phyloP scores from a whole-genome alignment of 2,329 filamentous ascomycete genomes.

The Lachnellula subtilissima region DNA sequence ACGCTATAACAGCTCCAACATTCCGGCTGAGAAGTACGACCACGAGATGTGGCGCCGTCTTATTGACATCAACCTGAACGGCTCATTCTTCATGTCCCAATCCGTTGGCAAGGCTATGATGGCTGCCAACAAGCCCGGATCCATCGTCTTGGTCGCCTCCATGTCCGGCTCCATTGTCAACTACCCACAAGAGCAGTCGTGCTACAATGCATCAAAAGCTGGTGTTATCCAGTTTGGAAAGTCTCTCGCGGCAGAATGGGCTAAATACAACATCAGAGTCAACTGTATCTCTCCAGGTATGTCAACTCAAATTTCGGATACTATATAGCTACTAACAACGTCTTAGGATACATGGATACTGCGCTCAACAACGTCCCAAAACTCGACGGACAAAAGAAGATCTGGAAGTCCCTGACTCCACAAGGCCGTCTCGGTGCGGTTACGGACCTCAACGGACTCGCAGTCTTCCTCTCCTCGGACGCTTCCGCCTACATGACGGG shows the following conservation, averaged over 20 bases:
- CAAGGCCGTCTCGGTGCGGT: conserved; percentile 68
- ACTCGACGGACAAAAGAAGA: conserved; percentile 76
- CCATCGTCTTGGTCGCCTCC: conserved; percentile 70
- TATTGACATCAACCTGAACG: conserved; percentile 78
- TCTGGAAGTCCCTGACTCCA: conserved; percentile 70
- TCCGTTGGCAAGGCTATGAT: conserved; percentile 71
- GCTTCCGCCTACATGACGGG: conserved; percentile 74
- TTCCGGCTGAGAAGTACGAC: conserved; percentile 75
- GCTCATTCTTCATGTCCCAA: conserved; percentile 73
- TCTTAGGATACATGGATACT: conserved; percentile 73
- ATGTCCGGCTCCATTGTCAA: conserved; percentile 84
- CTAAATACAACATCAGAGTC: conserved; percentile 73
- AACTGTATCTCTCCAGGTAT: conserved; percentile 72
- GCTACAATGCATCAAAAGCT: conserved; percentile 82
- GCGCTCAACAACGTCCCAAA: conserved; percentile 73
- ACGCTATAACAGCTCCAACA: conserved; percentile 56
- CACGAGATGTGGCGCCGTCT: conserved; percentile 71
- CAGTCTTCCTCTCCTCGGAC: conserved; percentile 71
- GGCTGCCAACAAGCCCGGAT: conserved; percentile 62
- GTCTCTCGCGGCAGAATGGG: conserved; percentile 80
- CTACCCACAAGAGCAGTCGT: conserved; percentile 77
- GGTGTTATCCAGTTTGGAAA: conserved; percentile 74
- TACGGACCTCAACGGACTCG: conserved; percentile 73
- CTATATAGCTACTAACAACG: not conserved
- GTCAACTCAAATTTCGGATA: not conserved